Conservation (phyloP, 23 red algal species). For the Gracilaria domingensis region DNA sequence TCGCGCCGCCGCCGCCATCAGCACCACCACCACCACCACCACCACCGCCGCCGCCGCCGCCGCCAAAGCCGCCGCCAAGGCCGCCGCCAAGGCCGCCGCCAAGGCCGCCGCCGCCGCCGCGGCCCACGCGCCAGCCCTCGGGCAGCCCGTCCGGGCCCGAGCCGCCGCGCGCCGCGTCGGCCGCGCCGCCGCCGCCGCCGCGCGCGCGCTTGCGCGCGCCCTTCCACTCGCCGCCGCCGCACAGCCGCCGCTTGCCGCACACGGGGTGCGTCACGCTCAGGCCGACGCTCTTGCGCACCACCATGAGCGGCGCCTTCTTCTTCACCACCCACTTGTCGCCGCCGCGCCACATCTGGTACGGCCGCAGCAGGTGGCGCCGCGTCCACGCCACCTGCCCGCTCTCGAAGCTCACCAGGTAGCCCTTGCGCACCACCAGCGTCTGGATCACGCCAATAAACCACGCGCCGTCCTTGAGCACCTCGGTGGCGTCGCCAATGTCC, state of each 20-base stretch:
- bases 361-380: slow-evolving; percentile 62
- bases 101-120: not conserved
- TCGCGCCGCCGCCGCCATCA: too few species aligned
- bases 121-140: slow-evolving; percentile 59
- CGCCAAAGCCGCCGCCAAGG: too few species aligned
- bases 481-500: slow-evolving; percentile 79
- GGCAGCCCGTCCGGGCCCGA: slow-evolving; percentile 71
- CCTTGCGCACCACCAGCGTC: slow-evolving; percentile 71
- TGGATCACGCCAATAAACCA: slow-evolving; percentile 83
- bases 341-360: slow-evolving; percentile 84
- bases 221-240: not conserved
- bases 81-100: too few species aligned
- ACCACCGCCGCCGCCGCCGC: too few species aligned
- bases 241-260: slow-evolving; percentile 35
- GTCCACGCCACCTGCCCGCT: slow-evolving; percentile 61
- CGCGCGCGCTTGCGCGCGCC: not conserved
- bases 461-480: slow-evolving; percentile 65
- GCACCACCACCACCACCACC: too few species aligned
- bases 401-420: slow-evolving; percentile 74
- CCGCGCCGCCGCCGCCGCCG: not conserved
- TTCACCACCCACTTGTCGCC: slow-evolving; percentile 75
- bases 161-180: not conserved
- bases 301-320: slow-evolving; percentile 65
- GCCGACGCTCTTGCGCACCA: slow-evolving; percentile 65
- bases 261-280: slow-evolving; percentile 72